These are phyloP conservation scores for Helotiales sp. DNA, from an alignment of 2,329 filamentous ascomycete species.

Conservation along the genomic window DNA sequence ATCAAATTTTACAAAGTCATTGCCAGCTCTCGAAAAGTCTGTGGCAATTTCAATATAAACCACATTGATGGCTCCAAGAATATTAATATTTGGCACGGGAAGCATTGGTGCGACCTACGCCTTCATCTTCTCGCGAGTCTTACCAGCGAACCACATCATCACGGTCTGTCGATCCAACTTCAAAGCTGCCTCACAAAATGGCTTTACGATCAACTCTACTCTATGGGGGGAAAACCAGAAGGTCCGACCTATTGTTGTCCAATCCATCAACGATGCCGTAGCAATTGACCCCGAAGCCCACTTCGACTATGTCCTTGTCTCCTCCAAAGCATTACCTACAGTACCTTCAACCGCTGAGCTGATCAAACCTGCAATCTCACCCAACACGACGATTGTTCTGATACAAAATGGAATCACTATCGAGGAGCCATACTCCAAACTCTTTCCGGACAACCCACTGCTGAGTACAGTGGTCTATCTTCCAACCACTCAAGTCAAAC, in stretches of 20 bases:
- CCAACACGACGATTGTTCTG: constrained; percentile 54
- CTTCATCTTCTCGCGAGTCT: constrained; percentile 32
- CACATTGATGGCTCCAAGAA: constrained; percentile 9
- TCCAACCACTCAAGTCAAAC: constrained; percentile 49
- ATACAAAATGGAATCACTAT: constrained; percentile 64
- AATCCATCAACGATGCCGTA: constrained; percentile 17
- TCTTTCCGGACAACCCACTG: constrained; percentile 52
- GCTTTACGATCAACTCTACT: constrained; percentile 24
- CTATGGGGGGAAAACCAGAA: constrained; percentile 17
- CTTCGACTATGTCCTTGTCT: constrained; percentile 26
- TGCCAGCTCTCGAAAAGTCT: no score
- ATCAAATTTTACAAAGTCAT: no score
- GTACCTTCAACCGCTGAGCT: constrained; percentile 19
- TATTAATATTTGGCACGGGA: constrained; percentile 28
- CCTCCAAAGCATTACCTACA: constrained; percentile 23
- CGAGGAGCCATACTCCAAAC: constrained; percentile 51
- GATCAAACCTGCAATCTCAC: constrained; percentile 38
- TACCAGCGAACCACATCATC: constrained; percentile 28
- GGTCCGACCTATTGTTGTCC: constrained; percentile 20
- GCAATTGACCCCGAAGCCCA: constrained; percentile 4
- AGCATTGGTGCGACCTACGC: constrained; percentile 35
- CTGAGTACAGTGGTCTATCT: constrained; percentile 55
- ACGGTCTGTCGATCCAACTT: constrained; percentile 38
- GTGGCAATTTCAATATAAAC: no score
- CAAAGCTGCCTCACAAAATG: constrained; percentile 18